Base-by-base conservation (phyloP, 2,329 filamentous ascomycete genomes). In the Alternaria arbusti region DNA sequence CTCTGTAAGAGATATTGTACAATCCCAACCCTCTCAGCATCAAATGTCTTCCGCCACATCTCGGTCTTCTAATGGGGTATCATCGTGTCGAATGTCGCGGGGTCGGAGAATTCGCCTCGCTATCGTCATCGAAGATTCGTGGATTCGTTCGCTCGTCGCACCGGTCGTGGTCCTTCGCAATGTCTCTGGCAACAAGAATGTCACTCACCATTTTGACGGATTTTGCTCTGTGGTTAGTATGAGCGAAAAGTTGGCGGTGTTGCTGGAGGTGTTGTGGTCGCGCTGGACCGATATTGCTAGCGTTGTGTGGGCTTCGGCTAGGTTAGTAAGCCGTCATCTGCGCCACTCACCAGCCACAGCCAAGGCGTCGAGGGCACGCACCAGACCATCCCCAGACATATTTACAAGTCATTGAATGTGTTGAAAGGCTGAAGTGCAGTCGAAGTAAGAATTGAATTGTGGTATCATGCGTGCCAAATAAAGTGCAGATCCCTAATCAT, bases 151-250 rank as follows among this genome's bases (percentile, higher is more conserved):
- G 69, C 68, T 72, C 74, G 73, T 75, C 72, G 73, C 74, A 72
- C 57, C 62, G 63, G 63, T 66, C 54, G 66, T 57, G 55, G 15
- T 32, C 40, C 25, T 54, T 57, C 54, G 51, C 22, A 55, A 47
- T 45, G 54, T 56, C 46, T 25, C 11, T 30, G 32, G 26, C 17
- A 32, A 11, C 30, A 51, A 28, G 50, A 43, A 59, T 15, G 32
- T 50, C 50, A 76, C 78, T 80, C 70, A 80, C 78, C 78, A 80
- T 80, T 72, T 77, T 80, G 78, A 77, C 77, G 75, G 75, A 76
- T 77, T 78, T 74, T 72, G 73, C 68, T 63, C 73, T 75, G 73
- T 76, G 69, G 72, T 74, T 74, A 74, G 72, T 74, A 70, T 70
- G 70, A 73, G 72, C 73, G 75, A 76, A 72, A 71, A 72, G 67